phyloP scores from a whole-genome alignment of 371 early-diverging fungal species.

The Haplosporangium sp. region DNA sequence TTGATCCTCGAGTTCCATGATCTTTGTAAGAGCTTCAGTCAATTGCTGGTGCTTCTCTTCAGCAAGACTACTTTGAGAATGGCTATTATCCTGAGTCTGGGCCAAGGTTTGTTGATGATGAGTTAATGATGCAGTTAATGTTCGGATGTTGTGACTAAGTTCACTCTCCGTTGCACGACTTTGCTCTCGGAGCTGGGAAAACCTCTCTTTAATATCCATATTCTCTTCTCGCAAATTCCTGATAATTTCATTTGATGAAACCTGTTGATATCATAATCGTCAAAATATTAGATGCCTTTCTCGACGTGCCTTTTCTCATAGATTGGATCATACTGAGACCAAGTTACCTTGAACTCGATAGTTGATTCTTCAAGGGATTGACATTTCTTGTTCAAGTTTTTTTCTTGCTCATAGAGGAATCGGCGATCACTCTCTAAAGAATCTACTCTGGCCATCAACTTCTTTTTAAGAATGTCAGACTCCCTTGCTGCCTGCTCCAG shows the following conservation, averaged over 20 bases:
- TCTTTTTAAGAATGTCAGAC: conserved; percentile 38
- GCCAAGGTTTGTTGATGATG: conserved; percentile 35
- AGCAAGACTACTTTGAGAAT: conserved; percentile 35
- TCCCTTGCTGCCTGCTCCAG: conserved; percentile 37
- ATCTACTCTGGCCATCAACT: conserved; percentile 34
- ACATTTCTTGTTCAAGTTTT: conserved; percentile 18
- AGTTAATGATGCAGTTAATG: conserved; percentile 28
- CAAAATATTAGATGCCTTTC: background rate
- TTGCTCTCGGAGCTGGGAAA: conserved; percentile 33
- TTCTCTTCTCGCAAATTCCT: conserved; percentile 43
- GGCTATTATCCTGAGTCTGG: conserved; percentile 28
- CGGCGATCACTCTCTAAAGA: conserved; percentile 48
- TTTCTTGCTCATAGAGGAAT: conserved; percentile 48
- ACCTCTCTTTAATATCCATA: conserved; percentile 33
- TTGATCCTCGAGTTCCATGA: conserved; percentile 45
- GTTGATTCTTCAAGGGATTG: conserved; percentile 33
- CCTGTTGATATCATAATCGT: conserved; percentile 5
- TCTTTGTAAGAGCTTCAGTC: conserved; percentile 25
- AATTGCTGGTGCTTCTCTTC: conserved; percentile 46
- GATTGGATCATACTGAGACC: background rate
- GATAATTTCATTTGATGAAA: conserved; percentile 36
- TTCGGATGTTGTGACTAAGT: conserved; percentile 27
- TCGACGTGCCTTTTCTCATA: background rate
- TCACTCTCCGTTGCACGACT: conserved; percentile 44
- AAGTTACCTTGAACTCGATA: conserved; percentile 36